Percentiles rank a stretch among this genome's conserved stretches.
These are phyloP conservation scores for Cutaneotrichosporon cyanovorans DNA, from an alignment of 1,284 basidiomycete species.

Conservation along the genomic window DNA sequence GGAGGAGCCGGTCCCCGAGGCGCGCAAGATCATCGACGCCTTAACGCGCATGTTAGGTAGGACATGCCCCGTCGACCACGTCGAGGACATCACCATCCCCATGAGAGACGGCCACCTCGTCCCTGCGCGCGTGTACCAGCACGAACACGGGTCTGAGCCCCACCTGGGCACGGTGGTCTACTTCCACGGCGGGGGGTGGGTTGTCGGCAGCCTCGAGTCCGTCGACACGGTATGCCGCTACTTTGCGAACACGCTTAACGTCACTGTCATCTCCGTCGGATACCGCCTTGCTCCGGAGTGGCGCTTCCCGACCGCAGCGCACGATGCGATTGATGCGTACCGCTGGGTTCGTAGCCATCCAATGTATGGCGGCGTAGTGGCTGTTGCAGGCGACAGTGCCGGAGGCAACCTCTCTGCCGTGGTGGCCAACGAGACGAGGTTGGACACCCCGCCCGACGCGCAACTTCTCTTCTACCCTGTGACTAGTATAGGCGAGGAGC, in stretches of 20 bases:
- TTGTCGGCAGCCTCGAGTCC: slow-evolving; percentile 55
- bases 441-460: too few species aligned
- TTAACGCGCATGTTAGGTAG: too few species aligned
- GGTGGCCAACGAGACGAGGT: neutral
- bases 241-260: slow-evolving; percentile 31
- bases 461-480: too few species aligned
- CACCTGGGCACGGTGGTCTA: neutral
- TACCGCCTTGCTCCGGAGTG: slow-evolving; percentile 69
- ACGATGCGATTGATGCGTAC: slow-evolving; percentile 51
- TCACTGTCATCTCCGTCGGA: slow-evolving; percentile 58
- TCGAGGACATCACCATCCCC: too few species aligned
- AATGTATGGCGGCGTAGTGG: neutral
- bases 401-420: slow-evolving; percentile 2
- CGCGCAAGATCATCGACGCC: too few species aligned
- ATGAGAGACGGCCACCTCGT: too few species aligned
- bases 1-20: too few species aligned
- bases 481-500: too few species aligned
- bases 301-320: slow-evolving; percentile 63
- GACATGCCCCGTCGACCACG: too few species aligned
- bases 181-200: slow-evolving; percentile 56
- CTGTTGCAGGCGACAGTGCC: neutral
- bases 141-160: too few species aligned
- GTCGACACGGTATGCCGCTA: slow-evolving; percentile 52
- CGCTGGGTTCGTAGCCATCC: neutral
- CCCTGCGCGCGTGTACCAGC: too few species aligned